Evolutionary conservation across 2,329 filamentous ascomycete species (phyloP).

Genomic region (Alternaria sp.): DNA sequence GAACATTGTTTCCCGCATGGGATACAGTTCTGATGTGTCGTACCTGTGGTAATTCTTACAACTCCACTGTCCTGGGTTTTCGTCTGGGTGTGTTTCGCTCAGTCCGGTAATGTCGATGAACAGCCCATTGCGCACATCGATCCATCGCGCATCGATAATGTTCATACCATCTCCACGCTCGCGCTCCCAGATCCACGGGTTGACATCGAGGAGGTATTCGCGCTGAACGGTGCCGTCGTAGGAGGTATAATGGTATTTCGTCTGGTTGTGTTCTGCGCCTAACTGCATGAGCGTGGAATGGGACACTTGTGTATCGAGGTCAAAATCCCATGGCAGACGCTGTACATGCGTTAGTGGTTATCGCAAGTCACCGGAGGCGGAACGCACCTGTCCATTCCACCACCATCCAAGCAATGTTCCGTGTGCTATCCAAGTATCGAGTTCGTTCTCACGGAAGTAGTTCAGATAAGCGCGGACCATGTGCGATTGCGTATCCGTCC

Average conservation of each 20-base stretch:
- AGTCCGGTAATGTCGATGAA: slow-evolving; percentile 87
- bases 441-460: slow-evolving; percentile 68
- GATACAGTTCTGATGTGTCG: slow-evolving; percentile 74
- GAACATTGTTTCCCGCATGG: slow-evolving; percentile 76
- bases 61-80: slow-evolving; percentile 72
- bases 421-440: slow-evolving; percentile 89
- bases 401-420: slow-evolving; percentile 87
- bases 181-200: slow-evolving; percentile 72
- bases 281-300: slow-evolving; percentile 72
- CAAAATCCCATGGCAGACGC: slow-evolving; percentile 85
- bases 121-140: slow-evolving; percentile 77
- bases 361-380: background rate
- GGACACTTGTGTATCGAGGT: slow-evolving; percentile 82
- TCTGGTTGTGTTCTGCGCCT: slow-evolving; percentile 73
- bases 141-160: slow-evolving; percentile 86
- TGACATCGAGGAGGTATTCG: slow-evolving; percentile 78
- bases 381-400: slow-evolving; percentile 76
- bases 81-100: slow-evolving; percentile 69
- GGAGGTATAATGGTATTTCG: slow-evolving; percentile 60
- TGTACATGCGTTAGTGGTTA: slow-evolving; percentile 49
- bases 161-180: slow-evolving; percentile 74
- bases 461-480: slow-evolving; percentile 79
- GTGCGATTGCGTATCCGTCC: slow-evolving; percentile 71
- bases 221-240: slow-evolving; percentile 53
- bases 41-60: slow-evolving; percentile 86